These are phyloP conservation scores for Cystobasidium ongulense DNA, from an alignment of 768 basidiomycete genomes.

Conservation along the genomic window DNA sequence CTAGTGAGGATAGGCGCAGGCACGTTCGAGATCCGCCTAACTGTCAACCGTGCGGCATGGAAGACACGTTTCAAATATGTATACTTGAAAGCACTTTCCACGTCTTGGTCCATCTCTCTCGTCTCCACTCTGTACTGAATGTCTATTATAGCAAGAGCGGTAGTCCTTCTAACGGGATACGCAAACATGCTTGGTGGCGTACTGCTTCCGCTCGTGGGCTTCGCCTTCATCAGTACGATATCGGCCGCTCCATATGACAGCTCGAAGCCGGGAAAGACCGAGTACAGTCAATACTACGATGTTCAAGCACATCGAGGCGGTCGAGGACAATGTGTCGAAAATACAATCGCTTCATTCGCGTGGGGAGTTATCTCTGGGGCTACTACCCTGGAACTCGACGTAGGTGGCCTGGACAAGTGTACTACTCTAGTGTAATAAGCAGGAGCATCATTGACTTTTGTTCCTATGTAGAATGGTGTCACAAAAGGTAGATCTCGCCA, in stretches of 20 bases:
- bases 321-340: slow-evolving; percentile 31
- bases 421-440: not conserved
- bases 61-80: too few relatives aligned
- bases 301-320: slow-evolving; percentile 31
- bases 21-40: too few relatives aligned
- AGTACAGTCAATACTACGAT: slow-evolving; percentile 20
- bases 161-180: too few relatives aligned
- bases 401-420: not conserved
- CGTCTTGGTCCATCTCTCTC: too few relatives aligned
- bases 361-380: slow-evolving; percentile 16
- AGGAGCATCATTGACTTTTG: not conserved
- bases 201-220: not conserved
- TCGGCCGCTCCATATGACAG: not conserved
- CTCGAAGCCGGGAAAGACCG: not conserved
- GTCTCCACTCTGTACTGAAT: too few relatives aligned
- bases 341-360: slow-evolving; percentile 31
- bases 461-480: not conserved
- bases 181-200: not conserved
- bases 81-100: too few relatives aligned
- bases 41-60: too few relatives aligned
- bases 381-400: slow-evolving; percentile 32
- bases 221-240: not conserved
- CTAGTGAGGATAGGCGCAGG: too few relatives aligned
- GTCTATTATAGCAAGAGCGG: too few relatives aligned
- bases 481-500: slow-evolving; percentile 30